These are phyloP conservation scores for Diatrype stigma DNA, from an alignment of 2,329 filamentous ascomycete species.

Conservation along the genomic window DNA sequence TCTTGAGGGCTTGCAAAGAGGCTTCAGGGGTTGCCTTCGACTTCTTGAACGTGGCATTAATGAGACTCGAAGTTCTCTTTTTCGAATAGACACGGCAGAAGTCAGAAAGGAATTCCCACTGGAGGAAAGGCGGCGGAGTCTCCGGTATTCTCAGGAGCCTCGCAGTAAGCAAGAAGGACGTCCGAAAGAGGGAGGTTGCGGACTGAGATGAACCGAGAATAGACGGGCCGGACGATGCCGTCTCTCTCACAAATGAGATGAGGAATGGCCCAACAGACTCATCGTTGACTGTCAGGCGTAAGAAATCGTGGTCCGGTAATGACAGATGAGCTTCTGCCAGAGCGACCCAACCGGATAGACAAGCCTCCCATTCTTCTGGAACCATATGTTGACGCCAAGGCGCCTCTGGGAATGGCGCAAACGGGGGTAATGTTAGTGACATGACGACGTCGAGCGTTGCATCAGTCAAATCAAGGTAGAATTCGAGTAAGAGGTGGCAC, in stretches of 20 bases:
- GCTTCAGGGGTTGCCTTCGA: conserved; percentile 47
- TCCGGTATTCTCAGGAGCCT: conserved; percentile 46
- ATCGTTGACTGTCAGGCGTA: conserved; percentile 46
- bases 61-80: conserved; percentile 51
- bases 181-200: conserved; percentile 51
- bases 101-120: conserved; percentile 66
- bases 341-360: conserved; percentile 71
- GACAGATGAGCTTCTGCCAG: conserved; percentile 63
- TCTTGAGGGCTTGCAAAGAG: conserved; percentile 57
- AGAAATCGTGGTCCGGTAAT: conserved; percentile 53
- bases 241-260: conserved; percentile 59
- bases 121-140: conserved; percentile 45
- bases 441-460: conserved; percentile 21
- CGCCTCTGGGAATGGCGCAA: conserved; percentile 73
- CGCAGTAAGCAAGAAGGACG: conserved; percentile 60
- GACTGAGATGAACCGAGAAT: conserved; percentile 30
- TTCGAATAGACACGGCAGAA: conserved; percentile 64
- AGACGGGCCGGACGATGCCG: conserved; percentile 34
- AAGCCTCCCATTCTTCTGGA: conserved; percentile 70
- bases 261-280: conserved; percentile 61
- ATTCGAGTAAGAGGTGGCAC: no score
- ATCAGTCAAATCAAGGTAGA: no score
- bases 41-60: conserved; percentile 46
- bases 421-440: conserved; percentile 55
- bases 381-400: conserved; percentile 63